phyloP scores from a whole-genome alignment of 1,284 basidiomycete genomes.

The Puccinia hordei region DNA sequence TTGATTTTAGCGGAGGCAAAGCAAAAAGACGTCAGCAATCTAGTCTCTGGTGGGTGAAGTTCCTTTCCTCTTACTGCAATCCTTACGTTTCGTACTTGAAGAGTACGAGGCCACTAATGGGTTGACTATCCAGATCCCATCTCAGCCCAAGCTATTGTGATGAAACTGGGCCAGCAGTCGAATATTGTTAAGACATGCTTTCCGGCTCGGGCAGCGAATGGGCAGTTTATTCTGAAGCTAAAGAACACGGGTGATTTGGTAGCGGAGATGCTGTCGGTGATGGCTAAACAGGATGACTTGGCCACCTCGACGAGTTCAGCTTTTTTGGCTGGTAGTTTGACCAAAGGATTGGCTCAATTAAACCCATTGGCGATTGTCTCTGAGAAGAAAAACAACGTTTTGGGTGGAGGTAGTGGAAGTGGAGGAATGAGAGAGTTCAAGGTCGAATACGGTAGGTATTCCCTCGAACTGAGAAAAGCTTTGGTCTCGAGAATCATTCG shows the following conservation, averaged over 20 bases:
- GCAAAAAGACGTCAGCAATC: conserved; percentile 19
- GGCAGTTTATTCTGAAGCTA: conserved; percentile 41
- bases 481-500: conserved; percentile 35
- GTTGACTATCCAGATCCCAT: conserved; percentile 26
- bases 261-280: conserved; percentile 38
- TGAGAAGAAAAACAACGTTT: conserved; percentile 34
- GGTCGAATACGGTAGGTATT: conserved; percentile 37
- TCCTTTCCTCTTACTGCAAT: background rate
- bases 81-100: no score
- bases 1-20: conserved; percentile 42
- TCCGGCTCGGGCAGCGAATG: conserved; percentile 29
- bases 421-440: conserved; percentile 48
- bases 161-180: conserved; percentile 31
- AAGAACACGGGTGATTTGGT: conserved; percentile 48
- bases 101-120: background rate
- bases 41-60: conserved; percentile 32
- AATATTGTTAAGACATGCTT: conserved; percentile 36
- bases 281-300: conserved; percentile 47
- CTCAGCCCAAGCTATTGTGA: conserved; percentile 38
- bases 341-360: conserved; percentile 28
- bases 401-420: conserved; percentile 32
- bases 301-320: conserved; percentile 32
- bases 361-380: conserved; percentile 41
- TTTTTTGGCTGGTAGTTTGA: conserved; percentile 17
- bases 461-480: conserved; percentile 36